These are phyloP conservation scores for Penicillium coffeae DNA, from an alignment of 495 filamentous ascomycete species.

Conservation along the genomic window DNA sequence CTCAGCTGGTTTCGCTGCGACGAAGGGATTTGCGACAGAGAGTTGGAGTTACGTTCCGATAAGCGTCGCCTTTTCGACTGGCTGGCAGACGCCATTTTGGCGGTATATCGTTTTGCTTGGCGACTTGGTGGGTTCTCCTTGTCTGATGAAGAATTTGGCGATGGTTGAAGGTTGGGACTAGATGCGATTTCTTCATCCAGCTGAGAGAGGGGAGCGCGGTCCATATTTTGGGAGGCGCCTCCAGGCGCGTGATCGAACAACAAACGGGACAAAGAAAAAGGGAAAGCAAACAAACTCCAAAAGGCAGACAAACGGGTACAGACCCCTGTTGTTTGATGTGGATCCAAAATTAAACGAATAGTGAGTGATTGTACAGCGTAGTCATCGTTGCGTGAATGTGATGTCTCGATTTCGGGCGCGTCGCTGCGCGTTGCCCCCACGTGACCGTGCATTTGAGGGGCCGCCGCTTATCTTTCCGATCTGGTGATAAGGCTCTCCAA, in stretches of 20 bases:
- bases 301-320: not conserved
- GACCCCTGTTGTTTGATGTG: not conserved
- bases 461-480: too few species aligned
- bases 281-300: conserved; percentile 2
- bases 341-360: not conserved
- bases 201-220: conserved; percentile 19
- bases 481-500: too few species aligned
- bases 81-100: conserved; percentile 27
- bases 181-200: conserved; percentile 17
- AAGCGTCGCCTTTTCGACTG: conserved; percentile 43
- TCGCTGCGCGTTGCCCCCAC: conserved; percentile 5
- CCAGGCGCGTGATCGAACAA: conserved; percentile 6
- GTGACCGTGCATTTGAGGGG: too few species aligned
- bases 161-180: conserved; percentile 34
- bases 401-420: conserved; percentile 1
- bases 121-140: conserved; percentile 52
- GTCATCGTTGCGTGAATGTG: too few species aligned
- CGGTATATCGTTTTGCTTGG: conserved; percentile 21
- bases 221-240: conserved; percentile 25
- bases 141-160: conserved; percentile 47
- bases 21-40: conserved; percentile 24
- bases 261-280: conserved; percentile 9
- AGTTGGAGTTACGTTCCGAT: conserved; percentile 29
- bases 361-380: too few species aligned
- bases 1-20: conserved; percentile 28